Conservation (phyloP, 1,139 yeast species). For the Zygoascus meyerae region DNA sequence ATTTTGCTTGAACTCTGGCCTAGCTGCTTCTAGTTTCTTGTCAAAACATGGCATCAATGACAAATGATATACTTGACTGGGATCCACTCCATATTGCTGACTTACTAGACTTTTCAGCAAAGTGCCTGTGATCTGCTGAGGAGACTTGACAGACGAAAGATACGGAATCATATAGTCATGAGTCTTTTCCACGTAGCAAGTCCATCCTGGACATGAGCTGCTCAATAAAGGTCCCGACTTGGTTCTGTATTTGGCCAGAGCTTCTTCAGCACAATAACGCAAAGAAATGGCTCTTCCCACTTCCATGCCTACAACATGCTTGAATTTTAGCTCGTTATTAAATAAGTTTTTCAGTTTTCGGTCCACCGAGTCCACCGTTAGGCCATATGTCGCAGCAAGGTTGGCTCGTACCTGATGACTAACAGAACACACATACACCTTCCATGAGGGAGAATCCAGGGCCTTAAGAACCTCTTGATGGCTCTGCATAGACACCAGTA, state of each 20-base stretch:
- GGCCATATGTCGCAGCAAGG: conserved; percentile 59
- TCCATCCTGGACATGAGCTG: conserved; percentile 94
- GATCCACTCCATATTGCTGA: conserved; percentile 27
- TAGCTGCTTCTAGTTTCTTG: conserved; percentile 88
- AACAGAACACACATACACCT: conserved; percentile 65
- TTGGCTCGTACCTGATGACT: conserved; percentile 87
- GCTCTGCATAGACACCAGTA: conserved; percentile 83
- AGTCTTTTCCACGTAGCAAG: conserved; percentile 89
- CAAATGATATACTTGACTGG: conserved; percentile 60
- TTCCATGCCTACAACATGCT: conserved; percentile 76
- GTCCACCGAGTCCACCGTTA: conserved; percentile 56
- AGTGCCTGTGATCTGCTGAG: conserved; percentile 89
- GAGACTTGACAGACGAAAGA: conserved; percentile 60
- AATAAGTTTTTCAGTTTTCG: conserved; percentile 53
- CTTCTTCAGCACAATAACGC: conserved; percentile 51
- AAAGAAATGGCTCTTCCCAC: conserved; percentile 71
- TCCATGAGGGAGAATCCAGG: conserved; percentile 36
- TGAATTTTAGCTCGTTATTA: conserved; percentile 57
- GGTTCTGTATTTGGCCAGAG: conserved; percentile 32
- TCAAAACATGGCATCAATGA: conserved; percentile 96
- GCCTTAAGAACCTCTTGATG: conserved; percentile 70
- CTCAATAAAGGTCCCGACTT: conserved; percentile 44
- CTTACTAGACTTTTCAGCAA: conserved; percentile 57
- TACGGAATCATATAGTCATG: conserved; percentile 75
- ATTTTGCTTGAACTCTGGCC: conserved; percentile 53